phyloP scores from a whole-genome alignment of 352 stramenopile genomes.

The Globisporangium nagaii region DNA sequence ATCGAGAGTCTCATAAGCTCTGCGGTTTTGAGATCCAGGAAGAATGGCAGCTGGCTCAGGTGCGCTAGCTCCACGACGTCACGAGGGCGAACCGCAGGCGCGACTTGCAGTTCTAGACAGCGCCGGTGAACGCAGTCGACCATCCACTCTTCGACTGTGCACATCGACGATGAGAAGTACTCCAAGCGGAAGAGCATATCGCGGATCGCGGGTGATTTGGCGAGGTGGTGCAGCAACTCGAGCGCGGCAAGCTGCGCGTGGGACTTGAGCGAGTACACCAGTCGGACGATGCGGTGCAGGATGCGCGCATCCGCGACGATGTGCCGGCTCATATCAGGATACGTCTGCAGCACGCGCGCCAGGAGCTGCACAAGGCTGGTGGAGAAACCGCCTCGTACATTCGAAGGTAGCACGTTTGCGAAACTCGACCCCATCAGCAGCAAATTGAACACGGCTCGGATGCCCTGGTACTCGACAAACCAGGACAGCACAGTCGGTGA shows the following conservation, averaged over 20 bases:
- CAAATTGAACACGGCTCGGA: constrained; percentile 6
- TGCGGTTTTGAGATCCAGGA: constrained; percentile 17
- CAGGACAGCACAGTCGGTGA: neutral
- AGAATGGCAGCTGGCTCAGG: constrained; percentile 21
- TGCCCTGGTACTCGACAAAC: constrained; percentile 1
- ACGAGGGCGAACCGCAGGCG: constrained; percentile 11
- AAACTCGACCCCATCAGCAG: neutral
- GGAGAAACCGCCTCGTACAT: neutral
- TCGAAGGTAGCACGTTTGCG: neutral
- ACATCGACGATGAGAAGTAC: constrained; percentile 3
- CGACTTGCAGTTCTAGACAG: neutral
- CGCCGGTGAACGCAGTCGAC: neutral
- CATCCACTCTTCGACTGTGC: neutral
- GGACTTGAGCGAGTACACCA: constrained; percentile 17
- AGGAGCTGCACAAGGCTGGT: neutral
- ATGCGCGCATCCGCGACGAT: constrained; percentile 14
- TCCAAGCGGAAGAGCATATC: constrained; percentile 10
- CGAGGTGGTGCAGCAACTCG: constrained; percentile 15
- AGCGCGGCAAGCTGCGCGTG: constrained; percentile 20
- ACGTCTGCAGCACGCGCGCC: neutral
- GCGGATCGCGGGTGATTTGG: neutral
- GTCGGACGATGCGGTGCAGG: constrained; percentile 17
- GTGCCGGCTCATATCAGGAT: neutral
- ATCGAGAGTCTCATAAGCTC: constrained; percentile 25
- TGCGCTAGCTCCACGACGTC: constrained; percentile 15